Conservation (phyloP, 495 filamentous ascomycete genomes). For the Hypomontagnella submonticulosa region DNA sequence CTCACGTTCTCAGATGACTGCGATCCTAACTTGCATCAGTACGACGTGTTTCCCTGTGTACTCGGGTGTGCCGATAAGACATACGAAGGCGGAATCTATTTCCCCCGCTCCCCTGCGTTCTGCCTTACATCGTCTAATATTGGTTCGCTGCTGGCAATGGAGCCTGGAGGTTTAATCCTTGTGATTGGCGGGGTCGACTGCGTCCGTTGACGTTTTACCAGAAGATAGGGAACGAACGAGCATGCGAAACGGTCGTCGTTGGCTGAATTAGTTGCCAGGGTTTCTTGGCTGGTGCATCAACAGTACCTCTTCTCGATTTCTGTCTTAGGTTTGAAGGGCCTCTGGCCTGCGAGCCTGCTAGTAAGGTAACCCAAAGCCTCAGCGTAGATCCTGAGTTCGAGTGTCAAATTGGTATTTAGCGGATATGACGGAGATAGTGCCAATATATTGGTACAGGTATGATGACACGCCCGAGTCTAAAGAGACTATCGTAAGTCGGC, state of each 20-base stretch:
- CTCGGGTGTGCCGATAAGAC: slow-evolving; percentile 30
- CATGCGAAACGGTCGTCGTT: neutral
- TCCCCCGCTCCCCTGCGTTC: too few relatives aligned
- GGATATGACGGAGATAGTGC: too few relatives aligned
- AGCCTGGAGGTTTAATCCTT: slow-evolving; percentile 28
- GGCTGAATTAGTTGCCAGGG: too few relatives aligned
- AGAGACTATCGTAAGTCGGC: too few relatives aligned
- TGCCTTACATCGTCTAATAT: slow-evolving; percentile 25
- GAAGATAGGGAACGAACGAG: neutral
- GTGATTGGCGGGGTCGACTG: slow-evolving; percentile 23
- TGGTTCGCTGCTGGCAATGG: slow-evolving; percentile 21
- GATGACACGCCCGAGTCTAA: too few relatives aligned
- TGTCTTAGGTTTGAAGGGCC: too few relatives aligned
- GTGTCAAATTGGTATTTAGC: too few relatives aligned
- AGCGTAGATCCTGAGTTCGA: too few relatives aligned
- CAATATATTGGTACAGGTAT: too few relatives aligned
- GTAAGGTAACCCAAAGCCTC: too few relatives aligned
- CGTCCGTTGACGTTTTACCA: slow-evolving; percentile 13
- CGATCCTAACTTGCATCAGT: slow-evolving; percentile 3
- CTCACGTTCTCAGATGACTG: neutral
- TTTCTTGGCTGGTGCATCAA: neutral
- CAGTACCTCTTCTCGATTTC: too few relatives aligned
- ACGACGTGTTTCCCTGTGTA: slow-evolving; percentile 27
- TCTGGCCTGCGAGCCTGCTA: too few relatives aligned
- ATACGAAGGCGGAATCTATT: slow-evolving; percentile 9